Conservation (phyloP, 352 stramenopile genomes). For the Phytophthora idaei region DNA sequence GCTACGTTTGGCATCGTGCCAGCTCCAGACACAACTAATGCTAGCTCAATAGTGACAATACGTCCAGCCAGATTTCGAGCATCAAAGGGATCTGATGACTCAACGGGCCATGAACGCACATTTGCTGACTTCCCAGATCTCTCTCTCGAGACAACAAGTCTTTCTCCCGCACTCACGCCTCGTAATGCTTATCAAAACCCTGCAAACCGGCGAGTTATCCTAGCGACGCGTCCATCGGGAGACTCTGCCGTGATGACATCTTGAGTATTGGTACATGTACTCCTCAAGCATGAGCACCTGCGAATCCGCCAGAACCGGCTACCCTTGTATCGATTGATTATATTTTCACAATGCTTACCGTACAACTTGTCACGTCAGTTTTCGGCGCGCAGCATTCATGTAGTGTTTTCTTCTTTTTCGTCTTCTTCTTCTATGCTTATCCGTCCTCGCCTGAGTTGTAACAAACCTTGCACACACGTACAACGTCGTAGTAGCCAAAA, state of each 20-base stretch:
- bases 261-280: no score
- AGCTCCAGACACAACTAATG: neutral
- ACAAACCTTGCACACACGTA: conserved; percentile 80
- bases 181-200: conserved; percentile 50
- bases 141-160: conserved; percentile 29
- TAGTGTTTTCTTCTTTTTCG: neutral
- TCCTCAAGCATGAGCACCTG: no score
- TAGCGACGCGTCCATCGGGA: conserved; percentile 20
- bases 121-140: conserved; percentile 3
- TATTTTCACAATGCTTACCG: conserved; percentile 18
- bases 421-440: conserved; percentile 20
- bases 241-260: conserved; percentile 1
- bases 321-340: conserved; percentile 6
- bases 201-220: conserved; percentile 45
- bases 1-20: conserved; percentile 37
- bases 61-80: neutral
- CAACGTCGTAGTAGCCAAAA: conserved; percentile 89
- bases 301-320: no score
- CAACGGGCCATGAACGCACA: neutral
- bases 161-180: conserved; percentile 50
- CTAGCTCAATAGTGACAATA: neutral
- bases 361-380: neutral
- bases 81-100: neutral
- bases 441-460: conserved; percentile 82
- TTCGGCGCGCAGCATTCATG: no score